A percentile compares a stretch with the other conserved stretches of the same genome.
Conservation (phyloP, 768 basidiomycete genomes). For the Guyanaporus albipodus region DNA sequence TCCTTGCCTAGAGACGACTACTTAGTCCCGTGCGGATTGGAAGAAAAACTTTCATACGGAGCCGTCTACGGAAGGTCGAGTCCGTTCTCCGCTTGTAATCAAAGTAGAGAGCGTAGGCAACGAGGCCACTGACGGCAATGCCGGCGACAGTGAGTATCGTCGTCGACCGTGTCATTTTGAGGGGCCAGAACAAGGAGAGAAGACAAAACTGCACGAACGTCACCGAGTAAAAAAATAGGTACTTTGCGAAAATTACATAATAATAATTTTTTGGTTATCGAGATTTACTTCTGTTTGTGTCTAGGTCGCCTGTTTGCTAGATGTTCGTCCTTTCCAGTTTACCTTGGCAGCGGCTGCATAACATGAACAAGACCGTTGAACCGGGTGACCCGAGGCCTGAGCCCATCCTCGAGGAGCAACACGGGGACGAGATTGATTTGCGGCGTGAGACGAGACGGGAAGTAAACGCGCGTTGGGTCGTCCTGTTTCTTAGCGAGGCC, state of each 20-base stretch:
- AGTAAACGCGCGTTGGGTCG: too few relatives aligned
- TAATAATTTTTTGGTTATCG: too few relatives aligned
- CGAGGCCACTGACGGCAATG: conserved; percentile 48
- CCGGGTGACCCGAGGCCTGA: too few relatives aligned
- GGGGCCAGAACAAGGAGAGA: conserved; percentile 7
- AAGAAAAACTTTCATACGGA: conserved; percentile 54
- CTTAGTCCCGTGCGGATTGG: neutral
- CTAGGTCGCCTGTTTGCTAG: too few relatives aligned
- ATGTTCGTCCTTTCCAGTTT: too few relatives aligned
- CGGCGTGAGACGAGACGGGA: too few relatives aligned
- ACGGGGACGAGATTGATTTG: too few relatives aligned
- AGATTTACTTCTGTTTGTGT: too few relatives aligned
- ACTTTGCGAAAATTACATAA: conserved; percentile 23
- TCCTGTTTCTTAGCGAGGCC: too few relatives aligned
- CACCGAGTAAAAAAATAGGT: conserved; percentile 6
- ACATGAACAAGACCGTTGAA: too few relatives aligned
- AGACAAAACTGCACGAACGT: conserved; percentile 2
- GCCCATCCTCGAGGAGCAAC: too few relatives aligned
- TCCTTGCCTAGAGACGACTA: conserved; percentile 66
- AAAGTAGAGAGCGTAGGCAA: conserved; percentile 89
- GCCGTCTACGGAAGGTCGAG: conserved; percentile 77
- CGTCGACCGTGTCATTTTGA: conserved; percentile 32
- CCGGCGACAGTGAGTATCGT: conserved; percentile 40
- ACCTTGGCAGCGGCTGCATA: too few relatives aligned
- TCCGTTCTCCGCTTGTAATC: conserved; percentile 94